phyloP scores from a whole-genome alignment of 1,284 basidiomycete species.

The Meira miltonrushii region DNA sequence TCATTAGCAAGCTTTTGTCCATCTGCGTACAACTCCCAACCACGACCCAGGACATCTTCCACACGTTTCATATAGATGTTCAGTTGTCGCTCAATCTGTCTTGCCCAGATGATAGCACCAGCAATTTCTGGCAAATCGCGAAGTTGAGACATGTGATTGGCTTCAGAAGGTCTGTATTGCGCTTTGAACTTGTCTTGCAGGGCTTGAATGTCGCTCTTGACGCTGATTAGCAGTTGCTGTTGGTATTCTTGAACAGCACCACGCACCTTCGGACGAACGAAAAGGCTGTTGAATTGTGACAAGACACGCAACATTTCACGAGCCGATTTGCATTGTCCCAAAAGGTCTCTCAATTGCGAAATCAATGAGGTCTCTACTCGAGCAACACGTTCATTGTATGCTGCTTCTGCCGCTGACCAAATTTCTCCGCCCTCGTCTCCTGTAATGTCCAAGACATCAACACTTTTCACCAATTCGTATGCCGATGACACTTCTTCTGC shows the following conservation, averaged over 20 bases:
- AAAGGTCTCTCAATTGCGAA: constrained; percentile 77
- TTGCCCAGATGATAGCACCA: constrained; percentile 95
- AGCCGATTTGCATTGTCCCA: constrained; percentile 93
- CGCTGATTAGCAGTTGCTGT: constrained; percentile 62
- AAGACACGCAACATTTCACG: constrained; percentile 99
- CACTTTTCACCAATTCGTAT: constrained; percentile 90
- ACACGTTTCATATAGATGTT: constrained; percentile 98
- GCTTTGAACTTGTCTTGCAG: constrained; percentile 79
- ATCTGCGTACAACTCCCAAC: constrained; percentile 98
- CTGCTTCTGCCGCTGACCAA: constrained; percentile 91
- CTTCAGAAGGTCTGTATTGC: constrained; percentile 88
- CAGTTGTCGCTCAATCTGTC: constrained; percentile 94
- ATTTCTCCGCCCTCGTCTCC: constrained; percentile 86
- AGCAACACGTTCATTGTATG: constrained; percentile 94
- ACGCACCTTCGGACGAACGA: constrained; percentile 79
- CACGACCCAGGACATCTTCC: constrained; percentile 94
- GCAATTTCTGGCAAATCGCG: constrained; percentile 94
- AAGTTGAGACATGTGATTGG: constrained; percentile 96
- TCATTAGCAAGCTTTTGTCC: constrained; percentile 94
- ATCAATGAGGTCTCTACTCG: constrained; percentile 98
- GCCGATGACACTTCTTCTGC: constrained; percentile 86
- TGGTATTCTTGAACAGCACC: constrained; percentile 99
- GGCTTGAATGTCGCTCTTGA: constrained; percentile 93
- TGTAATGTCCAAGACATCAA: constrained; percentile 80
- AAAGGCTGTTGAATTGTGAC: constrained; percentile 94